These are phyloP conservation scores for Chenopodium formosanum DNA, from an alignment of 148 eudicot genomes.

Conservation along the genomic window DNA sequence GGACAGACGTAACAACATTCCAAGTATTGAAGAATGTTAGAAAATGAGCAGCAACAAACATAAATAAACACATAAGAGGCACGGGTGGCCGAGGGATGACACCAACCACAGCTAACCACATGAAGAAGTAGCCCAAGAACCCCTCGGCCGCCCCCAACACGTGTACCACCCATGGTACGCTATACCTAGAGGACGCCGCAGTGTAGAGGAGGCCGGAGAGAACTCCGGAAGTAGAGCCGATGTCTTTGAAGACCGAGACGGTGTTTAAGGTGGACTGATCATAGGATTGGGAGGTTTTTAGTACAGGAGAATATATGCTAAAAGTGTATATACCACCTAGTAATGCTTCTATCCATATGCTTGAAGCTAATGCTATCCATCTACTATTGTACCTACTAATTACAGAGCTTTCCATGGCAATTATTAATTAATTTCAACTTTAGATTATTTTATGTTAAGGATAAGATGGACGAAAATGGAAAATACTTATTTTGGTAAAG, in stretches of 20 bases:
- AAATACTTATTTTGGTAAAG: too few species aligned
- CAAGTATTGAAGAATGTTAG: constrained; percentile 83
- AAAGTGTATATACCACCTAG: constrained; percentile 38
- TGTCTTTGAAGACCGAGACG: constrained; percentile 78
- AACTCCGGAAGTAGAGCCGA: constrained; percentile 76
- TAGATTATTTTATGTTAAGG: not conserved
- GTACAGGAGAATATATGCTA: constrained; percentile 65
- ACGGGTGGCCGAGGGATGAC: constrained; percentile 45
- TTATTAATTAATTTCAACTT: not conserved
- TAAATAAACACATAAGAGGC: constrained; percentile 52
- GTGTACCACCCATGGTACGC: constrained; percentile 61
- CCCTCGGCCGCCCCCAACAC: constrained; percentile 61
- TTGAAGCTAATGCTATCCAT: constrained; percentile 66
- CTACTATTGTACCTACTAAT: constrained; percentile 23
- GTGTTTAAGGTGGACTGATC: constrained; percentile 77
- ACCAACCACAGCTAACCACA: constrained; percentile 71
- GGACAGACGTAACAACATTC: constrained; percentile 67
- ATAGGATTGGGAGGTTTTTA: constrained; percentile 60
- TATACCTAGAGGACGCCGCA: constrained; percentile 23
- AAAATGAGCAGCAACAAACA: constrained; percentile 71
- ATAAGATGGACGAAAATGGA: too few species aligned
- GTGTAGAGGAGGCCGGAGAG: constrained; percentile 79
- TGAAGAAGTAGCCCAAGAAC: constrained; percentile 60
- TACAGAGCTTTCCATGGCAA: too few species aligned
- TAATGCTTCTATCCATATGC: constrained; percentile 70